These are phyloP conservation scores for Fallopia convolvulus DNA, from an alignment of 148 eudicot species.

Conservation along the genomic window DNA sequence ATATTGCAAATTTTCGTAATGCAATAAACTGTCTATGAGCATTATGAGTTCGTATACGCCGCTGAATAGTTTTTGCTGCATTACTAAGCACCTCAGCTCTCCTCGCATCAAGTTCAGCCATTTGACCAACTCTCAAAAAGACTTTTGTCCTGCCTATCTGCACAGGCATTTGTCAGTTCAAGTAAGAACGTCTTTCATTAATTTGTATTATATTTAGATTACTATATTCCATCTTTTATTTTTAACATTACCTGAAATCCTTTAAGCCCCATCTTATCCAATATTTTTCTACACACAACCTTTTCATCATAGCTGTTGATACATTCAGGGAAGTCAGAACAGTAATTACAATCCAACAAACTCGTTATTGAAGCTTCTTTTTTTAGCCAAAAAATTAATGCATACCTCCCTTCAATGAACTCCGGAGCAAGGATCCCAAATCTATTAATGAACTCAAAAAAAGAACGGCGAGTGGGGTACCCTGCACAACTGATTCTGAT, in stretches of 20 bases:
- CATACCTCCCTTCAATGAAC: conserved; percentile 58
- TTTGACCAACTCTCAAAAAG: conserved; percentile 96
- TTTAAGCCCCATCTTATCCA: conserved; percentile 76
- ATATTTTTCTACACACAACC: conserved; percentile 59
- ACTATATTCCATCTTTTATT: too few species aligned
- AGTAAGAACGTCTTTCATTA: not conserved
- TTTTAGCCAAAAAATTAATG: conserved; percentile 13
- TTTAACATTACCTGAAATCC: conserved; percentile 68
- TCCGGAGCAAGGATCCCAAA: conserved; percentile 95
- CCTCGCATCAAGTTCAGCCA: conserved; percentile 96
- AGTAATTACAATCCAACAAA: not conserved
- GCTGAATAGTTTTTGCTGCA: conserved; percentile 84
- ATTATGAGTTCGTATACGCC: conserved; percentile 65
- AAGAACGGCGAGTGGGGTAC: conserved; percentile 95
- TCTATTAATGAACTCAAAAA: conserved; percentile 90
- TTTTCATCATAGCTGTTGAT: conserved; percentile 80
- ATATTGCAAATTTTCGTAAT: conserved; percentile 46
- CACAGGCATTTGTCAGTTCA: conserved; percentile 13
- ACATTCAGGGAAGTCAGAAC: not conserved
- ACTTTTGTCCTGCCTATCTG: conserved; percentile 95
- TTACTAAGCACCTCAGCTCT: conserved; percentile 73
- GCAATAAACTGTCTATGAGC: conserved; percentile 66
- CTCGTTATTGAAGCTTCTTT: not conserved
- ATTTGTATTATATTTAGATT: not conserved
- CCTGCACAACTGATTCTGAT: conserved; percentile 99